Evolutionary conservation across 1,284 basidiomycete genomes (phyloP).

Genomic region (Cryptococcus sp.): DNA sequence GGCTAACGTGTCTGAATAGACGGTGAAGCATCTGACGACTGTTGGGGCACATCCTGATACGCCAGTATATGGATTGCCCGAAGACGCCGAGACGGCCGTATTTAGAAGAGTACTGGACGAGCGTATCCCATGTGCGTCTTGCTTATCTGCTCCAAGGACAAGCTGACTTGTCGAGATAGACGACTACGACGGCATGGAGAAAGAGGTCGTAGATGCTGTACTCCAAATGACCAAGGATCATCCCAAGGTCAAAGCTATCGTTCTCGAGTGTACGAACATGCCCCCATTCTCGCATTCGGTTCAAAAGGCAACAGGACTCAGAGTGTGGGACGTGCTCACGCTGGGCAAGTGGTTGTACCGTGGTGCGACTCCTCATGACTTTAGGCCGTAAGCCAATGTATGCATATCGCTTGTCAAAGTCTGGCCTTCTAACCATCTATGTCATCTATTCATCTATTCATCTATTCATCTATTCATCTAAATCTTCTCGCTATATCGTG

Average conservation of each 20-base stretch:
- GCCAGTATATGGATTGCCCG: slow-evolving; percentile 5
- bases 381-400: neutral
- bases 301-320: slow-evolving; percentile 24
- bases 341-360: slow-evolving; percentile 30
- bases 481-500: too few species aligned
- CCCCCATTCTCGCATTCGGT: slow-evolving; percentile 31
- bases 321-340: slow-evolving; percentile 29
- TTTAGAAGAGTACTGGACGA: slow-evolving; percentile 1
- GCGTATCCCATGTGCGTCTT: neutral
- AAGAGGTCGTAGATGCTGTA: slow-evolving; percentile 30
- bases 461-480: too few species aligned
- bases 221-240: slow-evolving; percentile 11
- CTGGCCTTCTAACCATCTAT: too few species aligned
- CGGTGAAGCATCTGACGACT: slow-evolving; percentile 10
- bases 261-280: slow-evolving; percentile 41
- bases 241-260: slow-evolving; percentile 28
- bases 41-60: slow-evolving; percentile 15
- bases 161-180: slow-evolving; percentile 9
- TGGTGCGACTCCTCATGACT: slow-evolving; percentile 19
- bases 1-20: neutral
- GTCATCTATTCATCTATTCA: too few species aligned
- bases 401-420: too few species aligned
- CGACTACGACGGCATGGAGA: slow-evolving; percentile 33
- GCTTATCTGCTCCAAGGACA: neutral
- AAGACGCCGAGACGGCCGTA: neutral